phyloP scores from a whole-genome alignment of 768 basidiomycete genomes.

The Suillus occidentalis region DNA sequence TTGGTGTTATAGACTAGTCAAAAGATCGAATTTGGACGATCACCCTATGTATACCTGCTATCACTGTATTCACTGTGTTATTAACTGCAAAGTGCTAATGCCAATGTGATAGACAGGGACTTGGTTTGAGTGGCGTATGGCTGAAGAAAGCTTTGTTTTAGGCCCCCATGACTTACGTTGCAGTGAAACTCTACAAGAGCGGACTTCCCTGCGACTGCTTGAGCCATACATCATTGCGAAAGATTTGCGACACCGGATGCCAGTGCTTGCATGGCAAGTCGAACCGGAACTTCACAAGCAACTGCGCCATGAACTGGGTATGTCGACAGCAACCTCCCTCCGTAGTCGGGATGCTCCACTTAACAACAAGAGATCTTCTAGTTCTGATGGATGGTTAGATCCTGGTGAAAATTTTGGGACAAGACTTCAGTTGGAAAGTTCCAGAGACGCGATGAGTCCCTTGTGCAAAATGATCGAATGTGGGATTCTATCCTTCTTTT shows the following conservation, averaged over 20 bases:
- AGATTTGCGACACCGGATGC: too few relatives aligned
- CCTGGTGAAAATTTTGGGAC: too few relatives aligned
- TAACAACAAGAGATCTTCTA: background rate
- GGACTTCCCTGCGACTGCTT: too few relatives aligned
- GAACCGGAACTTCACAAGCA: too few relatives aligned
- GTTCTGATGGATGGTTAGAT: background rate
- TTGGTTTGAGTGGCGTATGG: too few relatives aligned
- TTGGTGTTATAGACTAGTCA: slow-evolving; percentile 82
- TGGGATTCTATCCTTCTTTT: background rate
- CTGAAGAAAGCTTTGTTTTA: too few relatives aligned
- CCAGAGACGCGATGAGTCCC: background rate
- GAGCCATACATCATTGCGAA: too few relatives aligned
- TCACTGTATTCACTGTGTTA: slow-evolving; percentile 3
- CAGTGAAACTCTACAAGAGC: too few relatives aligned
- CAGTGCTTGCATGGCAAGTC: too few relatives aligned
- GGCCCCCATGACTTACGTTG: too few relatives aligned
- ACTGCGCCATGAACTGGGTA: background rate
- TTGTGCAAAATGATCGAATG: background rate
- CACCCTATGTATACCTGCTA: slow-evolving; percentile 1
- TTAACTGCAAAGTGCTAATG: slow-evolving; percentile 1
- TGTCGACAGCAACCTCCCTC: background rate
- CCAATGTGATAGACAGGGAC: too few relatives aligned
- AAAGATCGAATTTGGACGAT: slow-evolving; percentile 2
- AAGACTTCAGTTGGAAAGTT: background rate
- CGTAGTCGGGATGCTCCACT: background rate